These are phyloP conservation scores for Gleditsia sinensis DNA, from an alignment of 306 rosid species.

Conservation along the genomic window DNA sequence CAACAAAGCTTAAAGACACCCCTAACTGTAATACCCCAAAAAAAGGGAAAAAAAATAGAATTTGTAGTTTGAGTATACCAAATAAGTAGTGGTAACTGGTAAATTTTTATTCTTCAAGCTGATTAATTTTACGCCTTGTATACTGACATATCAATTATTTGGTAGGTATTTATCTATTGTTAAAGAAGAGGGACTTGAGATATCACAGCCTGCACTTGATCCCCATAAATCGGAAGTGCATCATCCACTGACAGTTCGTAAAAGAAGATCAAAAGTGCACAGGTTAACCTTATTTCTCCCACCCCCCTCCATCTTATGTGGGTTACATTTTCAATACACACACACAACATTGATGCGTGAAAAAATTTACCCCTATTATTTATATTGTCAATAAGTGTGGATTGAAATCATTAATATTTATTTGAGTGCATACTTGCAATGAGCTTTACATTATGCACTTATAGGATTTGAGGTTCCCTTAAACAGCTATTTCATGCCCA, in stretches of 20 bases:
- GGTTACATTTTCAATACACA: slow-evolving; percentile 15
- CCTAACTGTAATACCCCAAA: no score
- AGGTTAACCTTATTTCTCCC: slow-evolving; percentile 52
- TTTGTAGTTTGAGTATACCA: slow-evolving; percentile 2
- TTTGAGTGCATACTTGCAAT: slow-evolving; percentile 5
- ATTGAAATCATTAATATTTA: slow-evolving; percentile 1
- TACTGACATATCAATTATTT: slow-evolving; percentile 30
- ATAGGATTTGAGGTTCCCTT: slow-evolving; percentile 13
- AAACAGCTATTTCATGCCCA: no score
- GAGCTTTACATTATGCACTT: background rate
- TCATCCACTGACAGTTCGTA: slow-evolving; percentile 80
- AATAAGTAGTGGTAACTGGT: slow-evolving; percentile 1
- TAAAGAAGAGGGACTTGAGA: slow-evolving; percentile 83
- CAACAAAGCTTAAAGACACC: no score
- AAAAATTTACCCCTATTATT: background rate
- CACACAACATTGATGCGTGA: background rate
- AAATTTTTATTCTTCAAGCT: background rate
- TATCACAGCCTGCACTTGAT: slow-evolving; percentile 98
- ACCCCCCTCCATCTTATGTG: slow-evolving; percentile 12
- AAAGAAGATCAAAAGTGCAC: slow-evolving; percentile 70
- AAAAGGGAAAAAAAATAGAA: slow-evolving; percentile 11
- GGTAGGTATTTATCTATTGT: slow-evolving; percentile 79
- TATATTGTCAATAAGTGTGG: background rate
- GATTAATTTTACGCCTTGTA: slow-evolving; percentile 9
- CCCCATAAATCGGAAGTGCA: slow-evolving; percentile 79